phyloP scores from a whole-genome alignment of 2,329 filamentous ascomycete species.

The Fusarium marasasianum region DNA sequence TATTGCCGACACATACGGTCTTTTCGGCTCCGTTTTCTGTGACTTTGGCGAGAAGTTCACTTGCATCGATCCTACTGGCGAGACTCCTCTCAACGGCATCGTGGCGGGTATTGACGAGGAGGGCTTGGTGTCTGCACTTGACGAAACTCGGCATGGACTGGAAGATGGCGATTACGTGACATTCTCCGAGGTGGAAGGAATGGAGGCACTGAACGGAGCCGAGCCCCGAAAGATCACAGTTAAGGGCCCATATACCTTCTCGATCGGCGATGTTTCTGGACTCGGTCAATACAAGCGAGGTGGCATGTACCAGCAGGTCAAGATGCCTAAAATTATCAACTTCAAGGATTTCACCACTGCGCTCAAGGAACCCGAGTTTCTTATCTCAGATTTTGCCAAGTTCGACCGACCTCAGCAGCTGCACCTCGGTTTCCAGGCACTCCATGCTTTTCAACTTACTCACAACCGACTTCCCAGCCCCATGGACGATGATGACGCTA shows the following conservation, averaged over 20 bases:
- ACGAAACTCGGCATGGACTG: constrained; percentile 93
- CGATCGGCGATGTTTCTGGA: constrained; percentile 90
- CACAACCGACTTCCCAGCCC: constrained; percentile 82
- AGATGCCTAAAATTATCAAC: constrained; percentile 94
- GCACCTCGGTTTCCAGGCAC: constrained; percentile 90
- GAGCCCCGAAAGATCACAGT: constrained; percentile 91
- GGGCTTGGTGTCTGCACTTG: constrained; percentile 89
- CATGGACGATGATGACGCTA: constrained; percentile 85
- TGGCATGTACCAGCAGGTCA: constrained; percentile 93
- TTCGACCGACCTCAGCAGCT: constrained; percentile 94
- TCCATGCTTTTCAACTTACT: constrained; percentile 83
- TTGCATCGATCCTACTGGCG: constrained; percentile 87
- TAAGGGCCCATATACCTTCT: constrained; percentile 97
- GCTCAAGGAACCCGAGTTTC: constrained; percentile 85
- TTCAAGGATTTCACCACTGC: constrained; percentile 85
- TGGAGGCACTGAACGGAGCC: constrained; percentile 85
- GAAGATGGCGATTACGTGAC: constrained; percentile 97
- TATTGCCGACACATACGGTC: constrained; percentile 86
- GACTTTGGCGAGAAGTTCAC: constrained; percentile 97
- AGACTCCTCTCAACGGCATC: constrained; percentile 87
- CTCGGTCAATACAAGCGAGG: constrained; percentile 89
- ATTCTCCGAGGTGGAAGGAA: constrained; percentile 91
- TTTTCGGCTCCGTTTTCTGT: constrained; percentile 96
- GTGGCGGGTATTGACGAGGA: constrained; percentile 90
- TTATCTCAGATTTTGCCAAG: constrained; percentile 97